Evolutionary conservation across 208 protist genomes (phyloP), one percentile per base, ranked within the genome.

Genomic region (Herpetomonas samuelpessoai): DNA sequence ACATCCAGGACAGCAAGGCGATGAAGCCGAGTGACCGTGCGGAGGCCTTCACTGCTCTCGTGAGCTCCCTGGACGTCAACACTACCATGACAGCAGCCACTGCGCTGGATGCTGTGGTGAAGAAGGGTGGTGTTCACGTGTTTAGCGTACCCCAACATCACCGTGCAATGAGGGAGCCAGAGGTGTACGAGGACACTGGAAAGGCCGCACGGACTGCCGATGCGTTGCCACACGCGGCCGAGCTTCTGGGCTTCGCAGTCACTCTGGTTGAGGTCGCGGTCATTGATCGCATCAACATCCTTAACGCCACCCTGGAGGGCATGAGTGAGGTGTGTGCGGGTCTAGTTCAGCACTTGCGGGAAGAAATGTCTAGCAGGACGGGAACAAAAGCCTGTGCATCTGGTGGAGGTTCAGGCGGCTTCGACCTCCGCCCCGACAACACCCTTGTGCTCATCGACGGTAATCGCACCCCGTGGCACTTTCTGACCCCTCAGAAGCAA

Each of bases 241-340:
- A n/a, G n/a, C 39, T 78, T 24, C 65, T 79, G 10, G 74, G 56
- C 2, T 16, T 86, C 12, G 21, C 71, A 4, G 63, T 56, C 9
- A 16, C 21, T 12, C 62, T 86, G 0, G 62, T 82, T 10, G 53
- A 64, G 3, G 58, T 68, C 9, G 38, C 49, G 0, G 65, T 63
- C 22, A 81, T 86, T 28, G 68, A 83, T 49, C 38, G 45, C 12
- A 58, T 71, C 3, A 86, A 86, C 49, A 83, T 86, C 44, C 65
- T 79, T 16, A 83, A 86, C 28, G 80, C 80, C 4, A 76, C 80
- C 18, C 57, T 86, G 31, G 80, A 86, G 54, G 80, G 76, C 1
- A 86, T 86, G 80, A 29, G 72, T 9, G 29, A 48, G 19, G 75
- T 70, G 19, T 65, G 51, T 41, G 35, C 52, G 53, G 16, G 19